Base-by-base conservation (phyloP, 306 rosid genomes). In the Prinsepia uniflora region DNA sequence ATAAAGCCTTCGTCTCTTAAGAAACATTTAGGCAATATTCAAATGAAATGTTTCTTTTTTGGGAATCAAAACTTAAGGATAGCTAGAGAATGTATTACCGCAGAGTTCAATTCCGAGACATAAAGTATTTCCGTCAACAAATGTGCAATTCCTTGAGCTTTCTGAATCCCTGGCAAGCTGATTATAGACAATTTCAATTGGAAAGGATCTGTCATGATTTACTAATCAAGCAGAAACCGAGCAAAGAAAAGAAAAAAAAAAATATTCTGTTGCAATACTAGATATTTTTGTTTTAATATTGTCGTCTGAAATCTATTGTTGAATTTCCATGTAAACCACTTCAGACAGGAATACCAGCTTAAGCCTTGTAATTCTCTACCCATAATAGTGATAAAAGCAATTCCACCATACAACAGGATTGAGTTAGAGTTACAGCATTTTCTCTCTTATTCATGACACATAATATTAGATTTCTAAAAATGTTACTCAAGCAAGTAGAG, bases 91-190 rank as follows among this genome's bases (percentile, higher is more conserved):
- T 49, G 52, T 45, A 75, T 72, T 77, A 91, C 99, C 97, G 82
- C 82, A 36, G 87, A 84, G 43, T 79, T 91, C 81, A 87, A 88
- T 81, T 85, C 92, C 91, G 91, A 83, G 24, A 90, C 99, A 67
- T 80, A 77, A 65, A 95, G 96, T 90, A 95, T 95, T 74, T 95
- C 99, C 80, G 78, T 82, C 81, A 95, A 86, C 55, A 95, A 88
- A 84, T 87, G 91, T 48, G 91, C 86, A 60, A 95, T 47, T 70
- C 96, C 99, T 72, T 78, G 79, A 71, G 97, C 96, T 82, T 82
- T 91, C 77, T 83, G 88, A 67, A 95, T 89, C 76, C 91, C 97
- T 53, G 36, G 48, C 74, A 85, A 77, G 87, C 99, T 95, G 87
- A 74, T 77, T 47, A 78, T 10, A 64, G 68, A 55, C 63, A 77